Base-by-base conservation (phyloP, 2,329 filamentous ascomycete species). In the Claviceps citrina region DNA sequence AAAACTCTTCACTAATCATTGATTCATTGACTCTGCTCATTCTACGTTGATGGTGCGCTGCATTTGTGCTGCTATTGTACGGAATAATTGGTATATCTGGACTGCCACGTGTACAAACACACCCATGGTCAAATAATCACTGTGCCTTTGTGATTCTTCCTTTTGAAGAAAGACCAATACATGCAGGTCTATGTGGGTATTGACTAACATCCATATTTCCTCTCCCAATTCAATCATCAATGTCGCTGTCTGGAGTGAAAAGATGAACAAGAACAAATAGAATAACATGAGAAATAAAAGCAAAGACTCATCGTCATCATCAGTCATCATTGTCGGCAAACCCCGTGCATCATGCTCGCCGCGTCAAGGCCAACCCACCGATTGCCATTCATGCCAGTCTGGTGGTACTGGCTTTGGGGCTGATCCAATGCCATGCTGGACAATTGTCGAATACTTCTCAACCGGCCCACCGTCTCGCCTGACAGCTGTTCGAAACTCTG, bases 401-500 rank as follows among this genome's bases (percentile, higher is more conserved):
- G 51, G 22, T 57, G 51, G 22, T 56, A 56, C 25, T 60, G 60
- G 24, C 52, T 51, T 10, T 61, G 57, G 31, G 59, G 57, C 43
- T 60, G 62, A 36, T 57, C 53, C 35, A 54, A 45, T 12, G 48
- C 31, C 19, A 48, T 44, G 41, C 47, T 51, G 26, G 59, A 55
- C 47, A 60, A 48, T 31, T 57, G 54, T 36, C 54, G 56, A 19
- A 63, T 60, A 27, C 58, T 56, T 46, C 52, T 56, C 12, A 76
- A 55, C 3, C 62, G 57, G 3, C 65, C 59, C 19, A 67, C 46
- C 5, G 67, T 59, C 34, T 66, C 61, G 24, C 54, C 58, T 4
- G 66, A 75, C 10, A 65, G 63, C 36, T 54, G 52, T 44, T 75
- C 67, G 48, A 78, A 78, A 30, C 60, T 68, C 30, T 63, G 57